A percentile compares a stretch with the other conserved stretches of the same genome.
Conservation (phyloP, 371 early-diverging fungal genomes). For the Mortierella sp. region DNA sequence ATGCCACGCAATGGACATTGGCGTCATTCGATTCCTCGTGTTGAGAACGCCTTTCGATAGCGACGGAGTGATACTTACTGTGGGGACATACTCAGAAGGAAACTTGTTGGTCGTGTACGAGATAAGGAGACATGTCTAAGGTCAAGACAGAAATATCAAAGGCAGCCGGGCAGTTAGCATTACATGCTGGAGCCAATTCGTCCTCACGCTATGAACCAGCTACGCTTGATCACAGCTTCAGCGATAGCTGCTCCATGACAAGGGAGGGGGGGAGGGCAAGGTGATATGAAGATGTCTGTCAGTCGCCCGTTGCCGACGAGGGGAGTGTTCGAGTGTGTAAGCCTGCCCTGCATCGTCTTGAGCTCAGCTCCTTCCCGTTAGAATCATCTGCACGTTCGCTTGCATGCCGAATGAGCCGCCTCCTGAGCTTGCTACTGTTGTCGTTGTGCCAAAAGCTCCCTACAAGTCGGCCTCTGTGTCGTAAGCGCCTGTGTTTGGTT, state of each 20-base stretch:
- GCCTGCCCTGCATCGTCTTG: conserved; percentile 1
- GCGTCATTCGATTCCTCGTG: too few relatives aligned
- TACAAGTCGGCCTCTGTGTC: not conserved
- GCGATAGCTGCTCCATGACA: not conserved
- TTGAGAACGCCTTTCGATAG: too few relatives aligned
- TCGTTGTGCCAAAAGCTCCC: not conserved
- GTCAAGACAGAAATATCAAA: not conserved
- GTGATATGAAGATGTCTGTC: too few relatives aligned
- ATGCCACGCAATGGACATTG: too few relatives aligned
- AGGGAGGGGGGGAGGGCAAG: not conserved
- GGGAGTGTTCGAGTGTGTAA: too few relatives aligned
- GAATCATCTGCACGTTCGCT: conserved; percentile 14
- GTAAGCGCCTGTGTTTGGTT: too few relatives aligned
- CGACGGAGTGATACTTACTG: conserved; percentile 67
- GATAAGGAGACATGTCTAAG: conserved; percentile 95
- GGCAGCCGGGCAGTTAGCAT: not conserved
- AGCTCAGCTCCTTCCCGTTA: conserved; percentile 12
- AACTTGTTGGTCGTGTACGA: conserved; percentile 99
- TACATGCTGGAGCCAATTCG: too few relatives aligned
- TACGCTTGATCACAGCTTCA: too few relatives aligned
- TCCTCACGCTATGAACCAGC: too few relatives aligned
- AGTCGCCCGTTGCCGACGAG: conserved; percentile 1
- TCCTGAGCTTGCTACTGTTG: conserved; percentile 8
- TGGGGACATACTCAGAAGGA: conserved; percentile 98
- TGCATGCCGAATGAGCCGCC: conserved; percentile 23